These are phyloP conservation scores for Paxillus involutus DNA, from an alignment of 768 basidiomycete genomes.

Conservation along the genomic window DNA sequence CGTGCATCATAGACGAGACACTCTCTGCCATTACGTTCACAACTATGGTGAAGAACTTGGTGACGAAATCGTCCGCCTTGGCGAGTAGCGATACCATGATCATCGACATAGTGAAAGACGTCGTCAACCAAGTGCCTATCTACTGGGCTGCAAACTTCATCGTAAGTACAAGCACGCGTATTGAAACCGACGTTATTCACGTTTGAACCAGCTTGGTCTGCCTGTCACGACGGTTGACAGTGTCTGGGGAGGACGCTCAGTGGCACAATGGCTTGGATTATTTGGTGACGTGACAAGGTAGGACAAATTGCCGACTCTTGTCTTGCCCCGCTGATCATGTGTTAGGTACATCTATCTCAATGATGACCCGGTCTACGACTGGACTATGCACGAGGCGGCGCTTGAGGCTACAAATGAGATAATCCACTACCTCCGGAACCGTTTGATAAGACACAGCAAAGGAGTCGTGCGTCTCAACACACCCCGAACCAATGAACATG, in stretches of 20 bases:
- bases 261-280: constrained; percentile 46
- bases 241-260: constrained; percentile 40
- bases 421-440: constrained; percentile 20
- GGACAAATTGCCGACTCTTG: background rate
- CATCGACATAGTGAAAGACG: constrained; percentile 66
- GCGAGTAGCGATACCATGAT: constrained; percentile 14
- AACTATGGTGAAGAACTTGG: constrained; percentile 5
- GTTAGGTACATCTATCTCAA: constrained; percentile 39
- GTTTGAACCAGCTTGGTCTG: constrained; percentile 26
- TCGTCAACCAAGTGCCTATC: constrained; percentile 61
- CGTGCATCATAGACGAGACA: constrained; percentile 14
- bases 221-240: constrained; percentile 32
- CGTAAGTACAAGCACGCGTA: constrained; percentile 36
- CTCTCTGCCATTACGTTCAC: constrained; percentile 9
- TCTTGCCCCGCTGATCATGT: background rate
- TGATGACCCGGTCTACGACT: constrained; percentile 29
- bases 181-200: background rate
- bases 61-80: constrained; percentile 12
- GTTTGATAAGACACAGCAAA: constrained; percentile 17
- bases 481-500: background rate
- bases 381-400: constrained; percentile 31
- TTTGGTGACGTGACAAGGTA: constrained; percentile 45
- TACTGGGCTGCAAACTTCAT: constrained; percentile 60
- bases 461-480: constrained; percentile 16
- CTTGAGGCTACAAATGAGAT: constrained; percentile 26